Base-by-base conservation (phyloP, 495 filamentous ascomycete species). In the Corynascus novoguineensis region DNA sequence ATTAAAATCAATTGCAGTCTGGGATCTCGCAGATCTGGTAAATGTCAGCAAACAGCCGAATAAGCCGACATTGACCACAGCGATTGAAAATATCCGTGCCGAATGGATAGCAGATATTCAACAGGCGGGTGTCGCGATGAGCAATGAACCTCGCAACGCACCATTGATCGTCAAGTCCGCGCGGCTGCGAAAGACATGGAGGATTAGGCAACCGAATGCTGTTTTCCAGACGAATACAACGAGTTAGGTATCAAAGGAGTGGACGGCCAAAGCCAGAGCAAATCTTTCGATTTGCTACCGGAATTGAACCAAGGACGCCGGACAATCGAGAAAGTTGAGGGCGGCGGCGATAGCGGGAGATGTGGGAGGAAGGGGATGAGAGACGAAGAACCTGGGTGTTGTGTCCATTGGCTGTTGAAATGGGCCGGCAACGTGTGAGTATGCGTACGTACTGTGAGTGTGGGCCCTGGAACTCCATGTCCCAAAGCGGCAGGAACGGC, bases 261-360 rank as follows among this genome's bases (percentile, higher is more conserved):
- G 76, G 76, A 77, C 75, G 76, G 75, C 63, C 75, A 76, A 76
- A 69, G 71, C 75, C 75, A 77, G 68, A 29, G 75, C 72, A 74
- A 75, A 73, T 73, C 72, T 65, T 61, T 57, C 73, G 73, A 73
- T 71, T 55, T 76, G 73, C 74, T 63, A 46, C 70, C 68, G 73
- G 73, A 68, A 75, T 75, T 70, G 75, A 67, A 60, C 75, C 73
- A 78, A 60, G 21, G 37, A n/a, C 21, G 37, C 37, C 37, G 37
- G 37, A 17, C 37, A 41, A 17, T 41, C 15, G 37, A 41, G 9
- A 17, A 41, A 17, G 45, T 17, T 47, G 45, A 47, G 10, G 45
- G 45, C 22, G 24, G 45, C 22, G 24, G 14, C 14, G 44, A 22
- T 28, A 14, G 25, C 14, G 17, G 27, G 19, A 47, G 44, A 29